A percentile compares a stretch with the other conserved stretches of the same genome.
Conservation (phyloP, 768 basidiomycete species). For the Kwoniella mangroviensis region DNA sequence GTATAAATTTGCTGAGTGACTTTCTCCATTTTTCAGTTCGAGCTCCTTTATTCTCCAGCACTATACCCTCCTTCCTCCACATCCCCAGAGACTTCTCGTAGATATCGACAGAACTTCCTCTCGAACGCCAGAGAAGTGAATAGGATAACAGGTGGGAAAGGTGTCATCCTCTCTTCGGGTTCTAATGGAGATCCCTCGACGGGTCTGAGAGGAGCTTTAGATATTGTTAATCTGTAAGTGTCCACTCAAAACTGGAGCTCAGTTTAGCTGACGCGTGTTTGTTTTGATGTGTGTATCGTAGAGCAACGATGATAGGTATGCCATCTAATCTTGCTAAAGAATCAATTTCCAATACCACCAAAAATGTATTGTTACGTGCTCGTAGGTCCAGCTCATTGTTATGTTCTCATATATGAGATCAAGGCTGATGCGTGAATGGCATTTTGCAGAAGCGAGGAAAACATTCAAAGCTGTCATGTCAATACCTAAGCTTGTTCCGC, state of each 20-base stretch:
- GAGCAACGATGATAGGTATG: slow-evolving; percentile 54
- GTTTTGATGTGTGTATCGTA: slow-evolving; percentile 39
- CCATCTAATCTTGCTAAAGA: slow-evolving; percentile 56
- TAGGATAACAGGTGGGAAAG: slow-evolving; percentile 53
- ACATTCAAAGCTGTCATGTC: slow-evolving; percentile 53
- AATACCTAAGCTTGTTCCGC: slow-evolving; percentile 40
- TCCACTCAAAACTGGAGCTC: slow-evolving; percentile 35
- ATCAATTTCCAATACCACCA: slow-evolving; percentile 41
- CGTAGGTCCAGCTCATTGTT: slow-evolving; percentile 39
- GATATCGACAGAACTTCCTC: slow-evolving; percentile 55
- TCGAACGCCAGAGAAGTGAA: slow-evolving; percentile 55
- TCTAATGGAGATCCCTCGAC: slow-evolving; percentile 32
- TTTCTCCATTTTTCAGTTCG: slow-evolving; percentile 39
- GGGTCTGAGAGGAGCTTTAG: slow-evolving; percentile 49
- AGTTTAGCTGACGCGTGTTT: slow-evolving; percentile 45
- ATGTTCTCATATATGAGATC: background rate
- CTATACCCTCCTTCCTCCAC: slow-evolving; percentile 41
- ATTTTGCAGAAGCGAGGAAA: slow-evolving; percentile 42
- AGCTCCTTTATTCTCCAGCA: slow-evolving; percentile 51
- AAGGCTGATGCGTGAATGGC: background rate
- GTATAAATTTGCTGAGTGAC: background rate
- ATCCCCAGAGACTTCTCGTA: slow-evolving; percentile 28
- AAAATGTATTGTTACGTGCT: slow-evolving; percentile 49
- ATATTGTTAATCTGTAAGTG: slow-evolving; percentile 54
- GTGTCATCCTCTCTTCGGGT: slow-evolving; percentile 52